These are phyloP conservation scores for Simmondsia chinensis DNA, from an alignment of 148 eudicot genomes.

Conservation along the genomic window DNA sequence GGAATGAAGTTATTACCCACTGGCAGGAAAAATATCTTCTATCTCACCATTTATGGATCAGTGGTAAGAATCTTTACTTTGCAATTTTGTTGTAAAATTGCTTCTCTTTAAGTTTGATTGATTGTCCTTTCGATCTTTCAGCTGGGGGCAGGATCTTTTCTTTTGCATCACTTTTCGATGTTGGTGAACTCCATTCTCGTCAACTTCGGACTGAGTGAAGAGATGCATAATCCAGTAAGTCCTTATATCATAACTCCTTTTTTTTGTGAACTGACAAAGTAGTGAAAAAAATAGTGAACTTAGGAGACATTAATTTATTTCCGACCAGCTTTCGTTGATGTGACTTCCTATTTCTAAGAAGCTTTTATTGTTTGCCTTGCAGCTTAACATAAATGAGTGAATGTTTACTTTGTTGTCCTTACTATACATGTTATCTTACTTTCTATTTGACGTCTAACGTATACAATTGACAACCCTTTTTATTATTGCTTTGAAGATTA, in stretches of 20 bases:
- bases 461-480: no score
- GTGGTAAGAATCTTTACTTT: conserved; percentile 38
- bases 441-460: no score
- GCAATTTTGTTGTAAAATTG: background rate
- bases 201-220: conserved; percentile 81
- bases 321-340: no score
- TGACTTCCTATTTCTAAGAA: no score
- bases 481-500: no score
- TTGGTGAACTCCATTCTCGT: conserved; percentile 67
- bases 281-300: no score
- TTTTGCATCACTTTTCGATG: conserved; percentile 56
- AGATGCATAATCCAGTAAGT: conserved; percentile 93
- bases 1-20: conserved; percentile 91
- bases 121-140: conserved; percentile 13
- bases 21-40: conserved; percentile 74
- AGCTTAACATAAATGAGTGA: no score
- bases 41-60: conserved; percentile 63
- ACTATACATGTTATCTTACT: no score
- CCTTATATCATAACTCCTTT: background rate
- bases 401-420: no score
- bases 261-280: no score
- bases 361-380: no score
- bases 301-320: no score
- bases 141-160: conserved; percentile 82
- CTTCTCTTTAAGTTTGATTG: background rate